Evolutionary conservation across 2,329 filamentous ascomycete genomes (phyloP), one percentile per base, ranked within the genome.

Genomic region (Penicillium thymicola): DNA sequence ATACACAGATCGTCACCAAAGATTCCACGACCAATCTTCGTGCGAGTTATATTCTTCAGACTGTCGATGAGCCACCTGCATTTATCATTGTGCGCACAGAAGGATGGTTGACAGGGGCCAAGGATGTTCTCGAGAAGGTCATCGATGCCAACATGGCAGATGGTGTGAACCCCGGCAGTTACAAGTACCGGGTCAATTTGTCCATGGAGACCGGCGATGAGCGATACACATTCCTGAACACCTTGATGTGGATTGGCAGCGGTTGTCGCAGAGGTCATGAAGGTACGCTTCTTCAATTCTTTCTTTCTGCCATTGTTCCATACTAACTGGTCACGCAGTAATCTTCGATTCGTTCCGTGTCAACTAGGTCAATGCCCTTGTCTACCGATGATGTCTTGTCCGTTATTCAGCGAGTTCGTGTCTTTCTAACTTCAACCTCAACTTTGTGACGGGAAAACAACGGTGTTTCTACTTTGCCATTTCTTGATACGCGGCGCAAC

Each of bases 171-270:
- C 78, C 78, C 5, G 76, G 70, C 59, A 77, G 76, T 27, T 80
- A 81, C 65, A 79, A 78, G 59, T 80, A 79, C 58, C 76, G 78
- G 51, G 67, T 79, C 44, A 76, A 76, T 57, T 67, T 81, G 28
- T 71, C 74, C 27, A 77, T 81, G 71, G 78, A 81, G 61, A 80
- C 77, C 18, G 78, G 78, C 14, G 78, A 81, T 59, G 76, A 79
- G 51, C 73, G 78, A 23, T 81, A 80, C 57, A 72, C 74, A 10
- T 79, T 80, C 63, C 62, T 80, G 52, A 81, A 80, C 60, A 79
- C 76, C 10, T 69, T 78, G 28, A 78, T 80, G 75, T 81, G 78
- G 78, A 71, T 80, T 52, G 78, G 76, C 50, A 80, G 77, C 60
- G 78, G 78, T 23, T 79, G 78, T 63, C 72, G 78, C 54, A 70